Conservation (phyloP, 176 grass and related monocot species). For the Eleusine indica region DNA sequence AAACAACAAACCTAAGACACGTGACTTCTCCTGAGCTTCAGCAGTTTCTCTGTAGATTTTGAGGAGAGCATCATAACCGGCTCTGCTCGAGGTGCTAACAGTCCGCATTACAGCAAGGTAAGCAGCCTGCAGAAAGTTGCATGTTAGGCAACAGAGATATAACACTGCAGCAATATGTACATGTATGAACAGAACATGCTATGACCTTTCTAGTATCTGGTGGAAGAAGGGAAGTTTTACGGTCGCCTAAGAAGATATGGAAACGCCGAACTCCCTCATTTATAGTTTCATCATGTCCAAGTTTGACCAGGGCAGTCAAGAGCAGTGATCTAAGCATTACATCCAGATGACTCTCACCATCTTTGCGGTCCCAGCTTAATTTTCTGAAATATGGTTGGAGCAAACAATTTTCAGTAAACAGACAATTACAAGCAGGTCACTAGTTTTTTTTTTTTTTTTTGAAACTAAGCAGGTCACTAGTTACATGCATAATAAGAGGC, state of each 20-base stretch:
- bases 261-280: conserved; percentile 73
- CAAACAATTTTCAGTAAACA: conserved; percentile 1
- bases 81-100: conserved; percentile 61
- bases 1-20: conserved; percentile 57
- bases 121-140: conserved; percentile 65
- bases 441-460: no score
- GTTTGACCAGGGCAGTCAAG: conserved; percentile 74
- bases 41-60: conserved; percentile 72
- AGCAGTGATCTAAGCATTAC: conserved; percentile 77
- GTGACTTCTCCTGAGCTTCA: conserved; percentile 78
- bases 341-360: conserved; percentile 78
- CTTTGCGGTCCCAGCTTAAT: conserved; percentile 81
- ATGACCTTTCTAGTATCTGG: conserved; percentile 84
- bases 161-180: not conserved
- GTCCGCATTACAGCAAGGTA: conserved; percentile 79
- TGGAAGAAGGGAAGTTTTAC: conserved; percentile 58
- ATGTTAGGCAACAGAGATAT: conserved; percentile 33
- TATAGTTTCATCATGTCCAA: conserved; percentile 64
- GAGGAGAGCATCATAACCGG: conserved; percentile 70
- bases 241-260: conserved; percentile 62
- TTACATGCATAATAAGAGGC: not conserved
- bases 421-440: not conserved
- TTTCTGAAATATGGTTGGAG: conserved; percentile 55
- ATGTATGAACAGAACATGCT: conserved; percentile 8
- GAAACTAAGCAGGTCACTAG: not conserved